Percentiles rank a stretch among this genome's conserved stretches.
phyloP scores from a whole-genome alignment of 176 grass and related monocot genomes.

The Lolium rigidum region DNA sequence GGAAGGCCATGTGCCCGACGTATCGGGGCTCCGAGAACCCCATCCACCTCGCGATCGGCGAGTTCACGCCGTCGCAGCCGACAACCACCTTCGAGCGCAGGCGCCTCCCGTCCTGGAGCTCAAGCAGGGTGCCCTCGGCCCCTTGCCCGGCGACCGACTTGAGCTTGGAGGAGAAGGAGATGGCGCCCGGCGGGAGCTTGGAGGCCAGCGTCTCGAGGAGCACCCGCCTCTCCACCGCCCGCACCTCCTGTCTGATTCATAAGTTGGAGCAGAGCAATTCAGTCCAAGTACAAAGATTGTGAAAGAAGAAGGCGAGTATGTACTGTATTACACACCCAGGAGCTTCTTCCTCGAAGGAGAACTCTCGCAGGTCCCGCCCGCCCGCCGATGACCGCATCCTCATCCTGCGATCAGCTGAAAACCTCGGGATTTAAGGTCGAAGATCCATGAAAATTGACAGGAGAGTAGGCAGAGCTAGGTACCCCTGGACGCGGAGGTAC shows the following conservation, averaged over 20 bases:
- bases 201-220: constrained; percentile 82
- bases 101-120: constrained; percentile 70
- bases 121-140: constrained; percentile 66
- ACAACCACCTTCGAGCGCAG: constrained; percentile 76
- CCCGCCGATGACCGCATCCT: constrained; percentile 78
- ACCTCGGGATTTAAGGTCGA: constrained; percentile 31
- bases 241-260: constrained; percentile 72
- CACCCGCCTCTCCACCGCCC: constrained; percentile 74
- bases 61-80: constrained; percentile 85
- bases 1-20: constrained; percentile 87
- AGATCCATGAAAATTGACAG: not conserved
- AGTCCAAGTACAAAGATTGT: not conserved
- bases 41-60: constrained; percentile 90
- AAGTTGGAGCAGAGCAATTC: not conserved
- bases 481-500: constrained; percentile 84
- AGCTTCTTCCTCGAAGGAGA: constrained; percentile 83
- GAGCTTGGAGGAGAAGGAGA: constrained; percentile 81
- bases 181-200: constrained; percentile 58
- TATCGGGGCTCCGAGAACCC: constrained; percentile 82
- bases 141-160: constrained; percentile 64
- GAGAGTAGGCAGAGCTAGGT: not conserved
- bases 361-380: constrained; percentile 71
- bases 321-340: constrained; percentile 57
- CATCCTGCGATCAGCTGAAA: constrained; percentile 74
- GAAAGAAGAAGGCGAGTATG: not conserved